phyloP scores from a whole-genome alignment of 441 rosid genomes.

The Bruguiera hainesii region DNA sequence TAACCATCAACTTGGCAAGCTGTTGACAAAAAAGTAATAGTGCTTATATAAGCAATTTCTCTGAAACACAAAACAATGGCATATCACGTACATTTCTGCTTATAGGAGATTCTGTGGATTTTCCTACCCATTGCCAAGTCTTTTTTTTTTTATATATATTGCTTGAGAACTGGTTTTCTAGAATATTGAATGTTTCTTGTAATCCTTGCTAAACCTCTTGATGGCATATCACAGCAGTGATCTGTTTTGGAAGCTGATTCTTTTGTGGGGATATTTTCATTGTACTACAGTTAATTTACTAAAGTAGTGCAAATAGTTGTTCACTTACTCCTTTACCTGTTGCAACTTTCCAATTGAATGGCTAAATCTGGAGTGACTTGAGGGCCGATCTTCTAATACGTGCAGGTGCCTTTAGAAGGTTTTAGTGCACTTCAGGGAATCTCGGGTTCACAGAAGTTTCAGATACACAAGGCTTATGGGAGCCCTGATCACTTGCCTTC shows the following conservation, averaged over 20 bases:
- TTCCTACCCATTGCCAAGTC: no score
- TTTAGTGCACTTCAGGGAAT: slow-evolving; percentile 96
- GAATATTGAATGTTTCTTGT: background rate
- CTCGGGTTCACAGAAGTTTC: slow-evolving; percentile 93
- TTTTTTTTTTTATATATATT: background rate
- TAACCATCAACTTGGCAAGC: no score
- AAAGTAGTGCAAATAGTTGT: no score
- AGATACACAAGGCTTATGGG: slow-evolving; percentile 98
- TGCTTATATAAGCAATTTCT: no score
- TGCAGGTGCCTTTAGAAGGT: slow-evolving; percentile 94
- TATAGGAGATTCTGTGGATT: no score
- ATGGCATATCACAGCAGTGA: background rate
- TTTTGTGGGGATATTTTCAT: no score
- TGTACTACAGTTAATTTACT: no score
- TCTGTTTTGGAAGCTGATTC: background rate
- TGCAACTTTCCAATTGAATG: background rate
- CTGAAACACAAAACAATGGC: no score
- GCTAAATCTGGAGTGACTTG: background rate
- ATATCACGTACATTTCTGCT: no score
- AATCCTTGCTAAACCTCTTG: no score
- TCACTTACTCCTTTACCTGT: no score
- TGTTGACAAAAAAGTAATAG: no score
- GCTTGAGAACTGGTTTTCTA: background rate
- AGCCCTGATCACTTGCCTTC: slow-evolving; percentile 88
- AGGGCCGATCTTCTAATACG: slow-evolving; percentile 7